These are phyloP conservation scores for Adansonia gregorii DNA, from an alignment of 441 rosid species.

Conservation along the genomic window DNA sequence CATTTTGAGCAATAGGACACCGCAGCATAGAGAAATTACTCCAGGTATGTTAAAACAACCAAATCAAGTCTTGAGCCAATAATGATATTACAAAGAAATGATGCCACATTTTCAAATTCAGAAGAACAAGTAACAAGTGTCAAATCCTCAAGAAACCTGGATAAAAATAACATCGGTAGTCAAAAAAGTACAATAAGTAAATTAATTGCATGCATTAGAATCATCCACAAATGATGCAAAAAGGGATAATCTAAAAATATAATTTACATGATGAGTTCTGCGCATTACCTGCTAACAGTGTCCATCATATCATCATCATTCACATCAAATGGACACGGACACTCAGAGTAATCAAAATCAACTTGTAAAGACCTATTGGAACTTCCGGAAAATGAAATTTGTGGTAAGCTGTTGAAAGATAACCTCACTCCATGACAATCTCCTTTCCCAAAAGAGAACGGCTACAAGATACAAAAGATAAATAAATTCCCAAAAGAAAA, in stretches of 20 bases:
- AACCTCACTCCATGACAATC: constrained; percentile 51
- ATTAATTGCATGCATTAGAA: background rate
- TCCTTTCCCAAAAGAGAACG: constrained; percentile 56
- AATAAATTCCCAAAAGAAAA: background rate
- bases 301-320: constrained; percentile 66
- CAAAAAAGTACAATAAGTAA: constrained; percentile 1
- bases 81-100: background rate
- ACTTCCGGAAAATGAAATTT: constrained; percentile 49
- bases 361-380: constrained; percentile 76
- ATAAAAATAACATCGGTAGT: background rate
- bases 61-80: constrained; percentile 14
- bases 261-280: constrained; percentile 19
- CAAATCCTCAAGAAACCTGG: background rate
- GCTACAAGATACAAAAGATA: constrained; percentile 39
- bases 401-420: constrained; percentile 54
- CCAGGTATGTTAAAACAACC: constrained; percentile 12
- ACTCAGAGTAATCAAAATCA: constrained; percentile 75
- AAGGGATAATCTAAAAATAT: background rate
- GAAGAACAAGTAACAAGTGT: background rate
- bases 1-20: constrained; percentile 15
- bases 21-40: background rate
- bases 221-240: constrained; percentile 16
- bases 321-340: constrained; percentile 81
- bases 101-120: background rate
- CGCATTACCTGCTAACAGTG: constrained; percentile 65